Conservation (phyloP, 768 basidiomycete genomes). For the Lentinula aciculospora region DNA sequence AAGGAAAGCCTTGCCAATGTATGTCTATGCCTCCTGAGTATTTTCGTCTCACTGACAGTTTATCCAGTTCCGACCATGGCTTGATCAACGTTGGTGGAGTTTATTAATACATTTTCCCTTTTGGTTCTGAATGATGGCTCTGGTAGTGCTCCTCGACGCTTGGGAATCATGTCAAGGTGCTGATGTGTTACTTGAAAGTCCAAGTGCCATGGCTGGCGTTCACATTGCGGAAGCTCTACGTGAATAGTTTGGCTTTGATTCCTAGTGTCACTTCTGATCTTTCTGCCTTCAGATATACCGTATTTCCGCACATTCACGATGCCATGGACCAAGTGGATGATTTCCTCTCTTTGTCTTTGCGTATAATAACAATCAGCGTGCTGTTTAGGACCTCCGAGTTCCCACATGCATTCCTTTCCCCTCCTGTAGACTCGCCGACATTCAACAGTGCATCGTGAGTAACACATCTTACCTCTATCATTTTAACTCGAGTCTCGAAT, state of each 20-base stretch:
- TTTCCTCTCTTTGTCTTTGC: background rate
- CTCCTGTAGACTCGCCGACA: conserved; percentile 56
- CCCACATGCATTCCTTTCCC: conserved; percentile 59
- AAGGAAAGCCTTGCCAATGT: conserved; percentile 53
- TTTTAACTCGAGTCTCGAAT: background rate
- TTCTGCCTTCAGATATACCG: conserved; percentile 38
- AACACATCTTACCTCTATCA: background rate
- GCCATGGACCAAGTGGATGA: conserved; percentile 50
- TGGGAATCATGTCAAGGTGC: conserved; percentile 62
- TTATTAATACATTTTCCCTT: background rate
- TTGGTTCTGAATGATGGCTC: background rate
- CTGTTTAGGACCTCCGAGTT: conserved; percentile 45
- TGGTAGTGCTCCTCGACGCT: conserved; percentile 49
- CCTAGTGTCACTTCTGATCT: too few species aligned
- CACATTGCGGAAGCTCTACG: conserved; percentile 67
- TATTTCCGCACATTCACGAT: conserved; percentile 64
- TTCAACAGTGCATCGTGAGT: conserved; percentile 58
- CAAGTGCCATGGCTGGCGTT: conserved; percentile 65
- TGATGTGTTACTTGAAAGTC: conserved; percentile 61
- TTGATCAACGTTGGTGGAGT: conserved; percentile 49
- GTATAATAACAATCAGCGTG: conserved; percentile 2
- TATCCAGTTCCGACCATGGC: conserved; percentile 54
- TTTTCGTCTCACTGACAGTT: background rate
- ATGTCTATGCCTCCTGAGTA: conserved; percentile 12
- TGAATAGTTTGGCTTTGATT: conserved; percentile 18